These are phyloP conservation scores for Tubosaeta sp. DNA, from an alignment of 768 basidiomycete species.

Conservation along the genomic window DNA sequence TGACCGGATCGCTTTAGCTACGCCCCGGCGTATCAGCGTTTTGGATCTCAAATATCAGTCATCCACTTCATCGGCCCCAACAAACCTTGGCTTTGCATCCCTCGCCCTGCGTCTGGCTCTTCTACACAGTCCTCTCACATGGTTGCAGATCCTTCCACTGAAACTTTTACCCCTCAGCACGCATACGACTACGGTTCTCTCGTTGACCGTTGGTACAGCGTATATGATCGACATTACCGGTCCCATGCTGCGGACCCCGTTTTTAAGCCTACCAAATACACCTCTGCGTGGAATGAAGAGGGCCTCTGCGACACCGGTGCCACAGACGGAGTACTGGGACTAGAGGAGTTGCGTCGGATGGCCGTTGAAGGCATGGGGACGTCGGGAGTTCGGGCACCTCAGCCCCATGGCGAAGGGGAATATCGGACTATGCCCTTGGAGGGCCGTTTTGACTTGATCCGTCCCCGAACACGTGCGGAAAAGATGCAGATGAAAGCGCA, in stretches of 20 bases:
- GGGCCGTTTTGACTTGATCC: constrained; percentile 85
- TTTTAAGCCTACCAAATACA: constrained; percentile 56
- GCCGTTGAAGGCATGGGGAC: constrained; percentile 30
- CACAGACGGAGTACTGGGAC: constrained; percentile 31
- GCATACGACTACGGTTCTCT: constrained; percentile 78
- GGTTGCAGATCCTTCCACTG: constrained; percentile 23
- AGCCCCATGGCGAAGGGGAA: constrained; percentile 51
- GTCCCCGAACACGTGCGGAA: constrained; percentile 32
- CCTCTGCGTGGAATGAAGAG: constrained; percentile 69
- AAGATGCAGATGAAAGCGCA: constrained; percentile 4
- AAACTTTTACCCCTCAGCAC: constrained; percentile 23
- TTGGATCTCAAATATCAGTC: constrained; percentile 78
- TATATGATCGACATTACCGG: constrained; percentile 87
- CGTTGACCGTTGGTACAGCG: constrained; percentile 84
- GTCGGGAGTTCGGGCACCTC: constrained; percentile 7
- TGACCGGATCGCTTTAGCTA: constrained; percentile 52
- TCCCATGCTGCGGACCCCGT: constrained; percentile 43
- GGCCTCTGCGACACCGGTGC: background rate
- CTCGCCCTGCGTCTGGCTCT: constrained; percentile 61
- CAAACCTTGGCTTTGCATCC: constrained; percentile 87
- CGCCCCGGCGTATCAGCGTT: constrained; percentile 94
- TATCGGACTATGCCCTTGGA: constrained; percentile 83
- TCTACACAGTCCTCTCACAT: constrained; percentile 29
- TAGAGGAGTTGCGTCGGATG: constrained; percentile 36
- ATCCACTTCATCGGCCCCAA: constrained; percentile 95